phyloP scores from a whole-genome alignment of 768 basidiomycete species.

The Cubamyces lactineus region DNA sequence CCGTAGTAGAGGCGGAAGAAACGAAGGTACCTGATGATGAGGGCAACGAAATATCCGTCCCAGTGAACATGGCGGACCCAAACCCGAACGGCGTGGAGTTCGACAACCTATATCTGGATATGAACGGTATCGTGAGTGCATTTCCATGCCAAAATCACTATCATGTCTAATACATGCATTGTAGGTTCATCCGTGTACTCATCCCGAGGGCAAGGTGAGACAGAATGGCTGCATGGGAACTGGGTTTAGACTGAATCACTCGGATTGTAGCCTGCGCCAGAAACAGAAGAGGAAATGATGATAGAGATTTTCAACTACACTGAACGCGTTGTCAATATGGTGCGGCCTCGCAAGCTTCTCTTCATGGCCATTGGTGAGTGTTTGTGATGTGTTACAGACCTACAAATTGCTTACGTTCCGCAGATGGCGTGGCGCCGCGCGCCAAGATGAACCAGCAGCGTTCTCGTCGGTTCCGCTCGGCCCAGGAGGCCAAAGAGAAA shows the following conservation, averaged over 20 bases:
- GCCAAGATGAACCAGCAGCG: conserved; percentile 99
- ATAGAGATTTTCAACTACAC: conserved; percentile 95
- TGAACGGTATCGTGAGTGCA: conserved; percentile 92
- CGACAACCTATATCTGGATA: conserved; percentile 96
- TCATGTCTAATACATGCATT: not conserved
- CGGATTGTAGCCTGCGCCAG: conserved; percentile 77
- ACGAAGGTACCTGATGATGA: conserved; percentile 65
- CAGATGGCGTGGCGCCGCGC: conserved; percentile 96
- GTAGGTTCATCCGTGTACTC: conserved; percentile 97
- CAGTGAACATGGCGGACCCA: conserved; percentile 73
- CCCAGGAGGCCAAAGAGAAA: conserved; percentile 94
- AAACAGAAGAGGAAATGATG: conserved; percentile 99
- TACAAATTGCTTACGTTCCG: not conserved
- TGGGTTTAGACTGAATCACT: not conserved
- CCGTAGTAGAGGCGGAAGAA: conserved; percentile 87
- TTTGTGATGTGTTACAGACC: not conserved
- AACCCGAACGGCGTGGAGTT: conserved; percentile 98
- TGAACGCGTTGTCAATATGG: conserved; percentile 95
- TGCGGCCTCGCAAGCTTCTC: conserved; percentile 90
- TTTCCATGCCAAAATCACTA: not conserved
- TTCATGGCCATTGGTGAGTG: conserved; percentile 96
- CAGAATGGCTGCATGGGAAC: conserved; percentile 20
- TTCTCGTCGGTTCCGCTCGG: conserved; percentile 91
- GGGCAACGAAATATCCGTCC: conserved; percentile 69
- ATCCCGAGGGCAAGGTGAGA: conserved; percentile 90